Conservation (phyloP, 2,329 filamentous ascomycete species). For the Diaporthe humulicola region DNA sequence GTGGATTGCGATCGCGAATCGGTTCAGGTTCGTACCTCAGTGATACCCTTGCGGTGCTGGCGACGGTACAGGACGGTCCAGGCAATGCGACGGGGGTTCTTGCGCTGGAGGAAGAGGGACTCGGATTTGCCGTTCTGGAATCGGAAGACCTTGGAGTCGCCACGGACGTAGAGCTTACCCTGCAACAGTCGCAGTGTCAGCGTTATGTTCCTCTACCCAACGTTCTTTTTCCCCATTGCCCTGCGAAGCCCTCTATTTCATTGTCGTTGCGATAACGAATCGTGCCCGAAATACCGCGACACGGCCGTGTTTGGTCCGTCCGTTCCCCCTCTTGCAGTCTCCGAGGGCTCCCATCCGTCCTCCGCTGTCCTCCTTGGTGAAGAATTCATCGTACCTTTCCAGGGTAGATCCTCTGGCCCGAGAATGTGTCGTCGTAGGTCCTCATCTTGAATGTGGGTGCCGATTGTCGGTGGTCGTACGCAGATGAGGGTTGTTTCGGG, state of each 20-base stretch:
- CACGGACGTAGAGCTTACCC: slow-evolving; percentile 99
- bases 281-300: not conserved
- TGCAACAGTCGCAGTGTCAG: slow-evolving; percentile 59
- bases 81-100: slow-evolving; percentile 99
- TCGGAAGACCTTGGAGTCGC: slow-evolving; percentile 99
- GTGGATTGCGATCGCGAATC: slow-evolving; percentile 35
- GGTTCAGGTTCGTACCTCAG: slow-evolving; percentile 83
- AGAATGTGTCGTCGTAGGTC: slow-evolving; percentile 77
- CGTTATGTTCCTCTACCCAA: slow-evolving; percentile 31
- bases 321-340: slow-evolving; percentile 34
- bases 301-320: not conserved
- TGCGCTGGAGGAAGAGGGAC: slow-evolving; percentile 99
- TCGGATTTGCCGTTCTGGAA: slow-evolving; percentile 99
- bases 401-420: slow-evolving; percentile 76
- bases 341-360: not conserved
- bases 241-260: not conserved
- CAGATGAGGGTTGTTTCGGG: slow-evolving; percentile 42
- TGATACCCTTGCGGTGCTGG: slow-evolving; percentile 99
- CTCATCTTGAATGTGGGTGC: slow-evolving; percentile 66
- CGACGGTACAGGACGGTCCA: slow-evolving; percentile 99
- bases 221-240: not conserved
- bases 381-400: slow-evolving; percentile 69
- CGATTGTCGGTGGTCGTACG: slow-evolving; percentile 54
- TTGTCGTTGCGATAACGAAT: not conserved
- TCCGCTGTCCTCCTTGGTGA: slow-evolving; percentile 30